phyloP scores from a whole-genome alignment of 176 grass and related monocot species.

The Otatea glauca region DNA sequence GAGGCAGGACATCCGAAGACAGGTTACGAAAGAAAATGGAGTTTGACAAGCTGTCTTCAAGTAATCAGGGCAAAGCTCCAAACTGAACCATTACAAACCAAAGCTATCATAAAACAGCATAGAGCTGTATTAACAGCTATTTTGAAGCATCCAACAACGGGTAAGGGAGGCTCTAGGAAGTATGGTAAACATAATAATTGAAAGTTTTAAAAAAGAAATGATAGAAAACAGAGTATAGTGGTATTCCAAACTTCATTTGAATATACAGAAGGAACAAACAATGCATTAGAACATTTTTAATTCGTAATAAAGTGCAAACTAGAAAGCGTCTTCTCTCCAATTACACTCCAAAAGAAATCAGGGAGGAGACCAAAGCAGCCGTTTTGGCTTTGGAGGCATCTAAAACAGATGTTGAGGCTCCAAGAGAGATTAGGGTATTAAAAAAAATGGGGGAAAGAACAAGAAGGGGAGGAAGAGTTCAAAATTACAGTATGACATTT shows the following conservation, averaged over 20 bases:
- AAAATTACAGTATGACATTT: neutral
- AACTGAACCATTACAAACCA: conserved; percentile 19
- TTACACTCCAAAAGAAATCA: conserved; percentile 1
- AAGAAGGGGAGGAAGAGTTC: neutral
- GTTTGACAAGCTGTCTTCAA: conserved; percentile 46
- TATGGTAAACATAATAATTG: neutral
- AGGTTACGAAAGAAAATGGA: conserved; percentile 14
- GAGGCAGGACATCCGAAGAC: neutral
- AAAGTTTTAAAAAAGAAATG: neutral
- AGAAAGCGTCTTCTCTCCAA: neutral
- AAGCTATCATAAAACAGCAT: conserved; percentile 21
- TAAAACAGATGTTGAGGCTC: no score
- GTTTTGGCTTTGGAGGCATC: conserved; percentile 24
- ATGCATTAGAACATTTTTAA: neutral
- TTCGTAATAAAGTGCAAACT: neutral
- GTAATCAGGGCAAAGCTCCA: neutral
- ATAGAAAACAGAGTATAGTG: neutral
- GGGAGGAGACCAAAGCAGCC: conserved; percentile 10
- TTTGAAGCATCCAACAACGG: conserved; percentile 12
- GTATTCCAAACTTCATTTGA: neutral
- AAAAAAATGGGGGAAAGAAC: neutral
- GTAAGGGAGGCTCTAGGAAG: conserved; percentile 30
- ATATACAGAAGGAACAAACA: neutral
- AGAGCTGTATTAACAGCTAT: conserved; percentile 19
- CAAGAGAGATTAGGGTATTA: neutral